phyloP scores from a whole-genome alignment of 2,329 filamentous ascomycete species.

The Ceratocystis variospora region DNA sequence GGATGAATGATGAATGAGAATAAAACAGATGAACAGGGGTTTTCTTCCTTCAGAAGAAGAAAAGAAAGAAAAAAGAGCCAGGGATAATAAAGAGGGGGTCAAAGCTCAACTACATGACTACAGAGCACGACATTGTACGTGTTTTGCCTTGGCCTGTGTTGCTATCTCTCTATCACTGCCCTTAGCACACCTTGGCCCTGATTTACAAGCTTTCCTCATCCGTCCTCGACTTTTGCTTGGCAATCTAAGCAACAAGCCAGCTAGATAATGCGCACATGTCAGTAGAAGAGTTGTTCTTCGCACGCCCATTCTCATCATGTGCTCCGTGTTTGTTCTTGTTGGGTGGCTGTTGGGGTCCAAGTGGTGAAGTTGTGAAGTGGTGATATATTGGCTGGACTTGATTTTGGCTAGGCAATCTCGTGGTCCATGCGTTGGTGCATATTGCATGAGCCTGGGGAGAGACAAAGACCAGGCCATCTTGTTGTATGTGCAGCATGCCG shows the following conservation, averaged over 20 bases:
- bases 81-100: no score
- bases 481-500: not conserved
- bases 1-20: not conserved
- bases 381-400: not conserved
- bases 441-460: not conserved
- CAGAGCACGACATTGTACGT: no score
- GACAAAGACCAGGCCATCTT: not conserved
- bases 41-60: not conserved
- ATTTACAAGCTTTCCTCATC: no score
- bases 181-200: no score
- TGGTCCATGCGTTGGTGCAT: not conserved
- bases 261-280: no score
- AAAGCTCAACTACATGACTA: no score
- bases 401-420: not conserved
- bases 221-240: no score
- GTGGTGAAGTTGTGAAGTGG: not conserved
- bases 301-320: not conserved
- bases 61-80: not conserved
- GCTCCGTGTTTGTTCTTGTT: not conserved
- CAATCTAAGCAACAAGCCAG: no score
- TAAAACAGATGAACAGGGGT: not conserved
- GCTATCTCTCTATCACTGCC: no score
- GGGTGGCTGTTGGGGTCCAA: not conserved
- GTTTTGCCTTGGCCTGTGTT: no score
- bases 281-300: not conserved